phyloP scores from a whole-genome alignment of 768 basidiomycete genomes.

The Pilatotrama ljubarskyi region DNA sequence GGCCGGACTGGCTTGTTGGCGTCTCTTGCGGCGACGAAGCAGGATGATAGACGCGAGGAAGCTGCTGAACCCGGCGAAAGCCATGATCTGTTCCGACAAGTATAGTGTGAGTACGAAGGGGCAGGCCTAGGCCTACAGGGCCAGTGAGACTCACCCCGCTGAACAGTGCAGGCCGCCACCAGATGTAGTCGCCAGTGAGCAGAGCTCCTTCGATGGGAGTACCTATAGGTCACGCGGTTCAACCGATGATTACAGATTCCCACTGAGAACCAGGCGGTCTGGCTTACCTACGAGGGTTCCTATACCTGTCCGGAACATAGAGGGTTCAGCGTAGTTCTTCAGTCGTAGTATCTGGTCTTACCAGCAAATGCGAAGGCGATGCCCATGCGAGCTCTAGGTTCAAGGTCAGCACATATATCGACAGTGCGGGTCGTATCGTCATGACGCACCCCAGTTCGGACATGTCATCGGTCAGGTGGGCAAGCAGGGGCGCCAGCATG shows the following conservation, averaged over 20 bases:
- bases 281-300: slow-evolving; percentile 31
- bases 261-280: background rate
- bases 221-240: too few relatives aligned
- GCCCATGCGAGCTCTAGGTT: slow-evolving; percentile 31
- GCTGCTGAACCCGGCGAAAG: slow-evolving; percentile 10
- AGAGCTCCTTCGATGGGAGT: slow-evolving; percentile 56
- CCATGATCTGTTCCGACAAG: slow-evolving; percentile 20
- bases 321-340: background rate
- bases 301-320: slow-evolving; percentile 33
- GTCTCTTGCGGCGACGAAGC: slow-evolving; percentile 2
- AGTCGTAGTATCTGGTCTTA: background rate
- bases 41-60: slow-evolving; percentile 10
- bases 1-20: background rate
- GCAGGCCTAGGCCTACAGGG: too few relatives aligned
- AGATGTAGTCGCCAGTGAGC: slow-evolving; percentile 33
- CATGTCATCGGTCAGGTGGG: slow-evolving; percentile 20
- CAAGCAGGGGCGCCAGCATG: slow-evolving; percentile 27
- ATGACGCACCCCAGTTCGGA: slow-evolving; percentile 27
- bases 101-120: too few relatives aligned
- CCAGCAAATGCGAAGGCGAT: slow-evolving; percentile 35
- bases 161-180: slow-evolving; percentile 33
- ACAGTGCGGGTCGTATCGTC: background rate
- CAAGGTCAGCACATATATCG: background rate
- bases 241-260: background rate
- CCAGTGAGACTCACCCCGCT: slow-evolving; percentile 28